Evolutionary conservation across 352 stramenopile species (phyloP), one percentile per base, ranked within the genome.

Genomic region (Pythium aphanidermatum): DNA sequence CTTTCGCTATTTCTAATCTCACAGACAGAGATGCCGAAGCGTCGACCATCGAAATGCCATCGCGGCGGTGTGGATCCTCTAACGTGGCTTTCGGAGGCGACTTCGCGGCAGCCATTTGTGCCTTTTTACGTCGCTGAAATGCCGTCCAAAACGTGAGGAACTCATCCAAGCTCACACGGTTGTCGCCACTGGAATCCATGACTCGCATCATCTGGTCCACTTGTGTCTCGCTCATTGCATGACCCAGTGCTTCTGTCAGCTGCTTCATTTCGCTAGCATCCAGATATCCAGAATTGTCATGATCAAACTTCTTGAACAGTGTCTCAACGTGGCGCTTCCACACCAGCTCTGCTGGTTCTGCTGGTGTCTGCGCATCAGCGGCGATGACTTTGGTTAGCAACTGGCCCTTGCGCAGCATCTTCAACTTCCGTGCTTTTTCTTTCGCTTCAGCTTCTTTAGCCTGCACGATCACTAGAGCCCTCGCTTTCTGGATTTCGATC

Each of bases 71-170:
- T 3, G 21, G 39, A 5, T 37, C 32, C 0, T 62, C 41, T 26
- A 34, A 23, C 25, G 24, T 13, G 24, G 31, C 16, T 13, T 0
- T 33, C 4, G 4, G 24, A 5, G n/a, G 23, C 12, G 11, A 13
- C 28, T 14, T 24, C n/a, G n/a, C 4, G 4, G 24, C 3, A 23
- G 23, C 12, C 11, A 13, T 32, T 14, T 24, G 20, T 30, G 19
- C 8, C n/a, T 6, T 26, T 46, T 63, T 52, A 32, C 44, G 44
- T 8, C 67, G 57, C 45, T 83, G 60, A 21, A 83, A 86, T 13
- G 70, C 59, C 28, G 59, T 78, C 77, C 77, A 89, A 45, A 86
- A 86, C 3, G 68, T 66, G 16, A 78, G 39, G 44, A 89, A 84
- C 44, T 89, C 77, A 43, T 74, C 67, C 5, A 85, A 38, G 29